phyloP scores from a whole-genome alignment of 2,329 filamentous ascomycete genomes.

The Dryadomyces quercivorus region DNA sequence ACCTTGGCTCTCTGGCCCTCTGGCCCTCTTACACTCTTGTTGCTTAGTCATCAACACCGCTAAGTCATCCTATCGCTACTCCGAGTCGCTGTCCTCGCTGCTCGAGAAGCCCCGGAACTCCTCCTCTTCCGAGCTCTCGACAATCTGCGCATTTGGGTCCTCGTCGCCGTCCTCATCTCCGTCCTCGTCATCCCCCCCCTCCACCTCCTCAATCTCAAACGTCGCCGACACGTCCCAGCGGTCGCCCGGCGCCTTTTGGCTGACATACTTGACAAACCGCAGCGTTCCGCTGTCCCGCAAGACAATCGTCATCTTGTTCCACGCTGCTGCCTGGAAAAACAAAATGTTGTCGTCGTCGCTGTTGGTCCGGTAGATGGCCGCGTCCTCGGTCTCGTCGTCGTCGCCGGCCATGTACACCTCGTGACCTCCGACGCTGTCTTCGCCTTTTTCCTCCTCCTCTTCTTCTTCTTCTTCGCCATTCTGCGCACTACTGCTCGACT shows the following conservation, averaged over 20 bases:
- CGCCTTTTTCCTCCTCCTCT: constrained; percentile 18
- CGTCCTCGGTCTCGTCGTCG: constrained; percentile 53
- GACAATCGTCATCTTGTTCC: constrained; percentile 90
- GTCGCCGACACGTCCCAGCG: constrained; percentile 81
- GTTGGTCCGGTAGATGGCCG: constrained; percentile 74
- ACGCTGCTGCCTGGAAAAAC: constrained; percentile 52
- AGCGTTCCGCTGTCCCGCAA: constrained; percentile 75
- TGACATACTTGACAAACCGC: constrained; percentile 95
- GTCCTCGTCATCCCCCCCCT: constrained; percentile 30
- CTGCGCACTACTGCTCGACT: constrained; percentile 13
- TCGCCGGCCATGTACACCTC: constrained; percentile 92
- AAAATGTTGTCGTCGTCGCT: constrained; percentile 63
- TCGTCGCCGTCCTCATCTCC: constrained; percentile 24
- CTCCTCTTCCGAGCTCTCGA: constrained; percentile 36
- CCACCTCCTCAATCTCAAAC: constrained; percentile 56
- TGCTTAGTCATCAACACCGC: neutral
- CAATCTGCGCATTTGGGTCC: constrained; percentile 15
- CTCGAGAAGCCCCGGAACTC: constrained; percentile 48
- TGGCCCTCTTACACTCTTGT: neutral
- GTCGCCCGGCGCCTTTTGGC: constrained; percentile 68
- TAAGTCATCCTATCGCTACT: constrained; percentile 10
- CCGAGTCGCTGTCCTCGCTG: constrained; percentile 24
- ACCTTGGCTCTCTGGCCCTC: too few relatives aligned
- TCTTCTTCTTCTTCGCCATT: constrained; percentile 6
- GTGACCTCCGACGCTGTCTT: constrained; percentile 57